Evolutionary conservation across 441 rosid species (phyloP).

Genomic region (Omphalea diandra): DNA sequence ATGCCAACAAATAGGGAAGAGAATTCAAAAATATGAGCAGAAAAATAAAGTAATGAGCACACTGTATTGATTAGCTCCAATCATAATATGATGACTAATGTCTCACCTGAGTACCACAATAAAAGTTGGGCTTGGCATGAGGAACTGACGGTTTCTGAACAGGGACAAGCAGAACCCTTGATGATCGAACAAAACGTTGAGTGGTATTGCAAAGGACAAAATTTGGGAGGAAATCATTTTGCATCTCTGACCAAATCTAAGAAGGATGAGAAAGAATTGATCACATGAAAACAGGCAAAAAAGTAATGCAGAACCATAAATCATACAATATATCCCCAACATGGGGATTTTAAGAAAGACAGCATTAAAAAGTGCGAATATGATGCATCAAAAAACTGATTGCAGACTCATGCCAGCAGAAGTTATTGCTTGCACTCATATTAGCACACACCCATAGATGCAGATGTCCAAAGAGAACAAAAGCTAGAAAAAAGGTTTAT

Average conservation of each 20-base stretch:
- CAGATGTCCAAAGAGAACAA: not conserved
- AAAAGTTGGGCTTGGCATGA: conserved; percentile 87
- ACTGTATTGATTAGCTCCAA: conserved; percentile 21
- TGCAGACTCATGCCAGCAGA: not conserved
- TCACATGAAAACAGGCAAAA: conserved; percentile 9
- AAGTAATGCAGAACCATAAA: not conserved
- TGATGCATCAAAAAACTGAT: not conserved
- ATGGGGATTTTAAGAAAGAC: not conserved
- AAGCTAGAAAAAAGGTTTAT: conserved; percentile 16
- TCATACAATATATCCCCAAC: not conserved
- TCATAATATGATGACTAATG: conserved; percentile 23
- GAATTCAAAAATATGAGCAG: conserved; percentile 3
- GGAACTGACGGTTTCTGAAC: conserved; percentile 96
- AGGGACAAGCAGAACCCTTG: conserved; percentile 67
- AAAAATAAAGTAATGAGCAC: not conserved
- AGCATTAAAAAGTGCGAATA: not conserved
- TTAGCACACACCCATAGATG: not conserved
- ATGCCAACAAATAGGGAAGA: conserved; percentile 19
- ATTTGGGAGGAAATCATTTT: conserved; percentile 95
- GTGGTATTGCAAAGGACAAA: conserved; percentile 98
- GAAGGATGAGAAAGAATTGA: conserved; percentile 19
- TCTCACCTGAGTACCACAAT: conserved; percentile 93
- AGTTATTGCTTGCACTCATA: not conserved
- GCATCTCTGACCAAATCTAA: conserved; percentile 99
- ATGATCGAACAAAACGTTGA: conserved; percentile 90